Conservation (phyloP, 1,284 basidiomycete species). For the Cutaneotrichosporon mucoides region DNA sequence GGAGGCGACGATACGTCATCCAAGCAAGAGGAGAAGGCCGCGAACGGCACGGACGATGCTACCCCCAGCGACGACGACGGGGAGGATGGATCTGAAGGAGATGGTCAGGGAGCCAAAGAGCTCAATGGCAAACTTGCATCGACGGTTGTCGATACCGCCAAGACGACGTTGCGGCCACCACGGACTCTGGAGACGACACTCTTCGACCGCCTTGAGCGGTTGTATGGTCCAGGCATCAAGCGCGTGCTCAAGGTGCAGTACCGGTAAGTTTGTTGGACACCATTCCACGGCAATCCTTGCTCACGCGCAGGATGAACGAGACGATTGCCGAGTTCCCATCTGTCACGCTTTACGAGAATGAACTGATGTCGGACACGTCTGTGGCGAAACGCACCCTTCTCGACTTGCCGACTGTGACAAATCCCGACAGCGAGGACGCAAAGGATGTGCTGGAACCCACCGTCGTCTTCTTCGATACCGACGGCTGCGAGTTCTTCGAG, state of each 20-base stretch:
- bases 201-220: slow-evolving; percentile 81
- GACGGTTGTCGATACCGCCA: not conserved
- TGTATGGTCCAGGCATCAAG: slow-evolving; percentile 80
- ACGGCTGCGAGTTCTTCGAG: slow-evolving; percentile 88
- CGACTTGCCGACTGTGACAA: slow-evolving; percentile 60
- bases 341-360: slow-evolving; percentile 68
- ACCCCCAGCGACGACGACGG: not conserved
- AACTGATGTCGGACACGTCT: slow-evolving; percentile 65
- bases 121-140: not conserved
- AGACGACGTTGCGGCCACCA: slow-evolving; percentile 57
- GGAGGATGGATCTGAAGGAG: no score
- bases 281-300: not conserved
- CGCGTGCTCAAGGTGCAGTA: slow-evolving; percentile 82
- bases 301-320: slow-evolving; percentile 68
- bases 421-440: slow-evolving; percentile 56
- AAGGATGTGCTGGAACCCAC: slow-evolving; percentile 69
- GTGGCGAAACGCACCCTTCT: slow-evolving; percentile 68
- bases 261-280: slow-evolving; percentile 54
- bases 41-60: slow-evolving; percentile 1
- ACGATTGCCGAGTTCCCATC: slow-evolving; percentile 86
- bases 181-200: slow-evolving; percentile 79
- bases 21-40: not conserved
- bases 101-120: not conserved
- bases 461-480: slow-evolving; percentile 89
- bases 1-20: not conserved